Evolutionary conservation across 768 basidiomycete genomes (phyloP).

Genomic region (Agaricus blazei): DNA sequence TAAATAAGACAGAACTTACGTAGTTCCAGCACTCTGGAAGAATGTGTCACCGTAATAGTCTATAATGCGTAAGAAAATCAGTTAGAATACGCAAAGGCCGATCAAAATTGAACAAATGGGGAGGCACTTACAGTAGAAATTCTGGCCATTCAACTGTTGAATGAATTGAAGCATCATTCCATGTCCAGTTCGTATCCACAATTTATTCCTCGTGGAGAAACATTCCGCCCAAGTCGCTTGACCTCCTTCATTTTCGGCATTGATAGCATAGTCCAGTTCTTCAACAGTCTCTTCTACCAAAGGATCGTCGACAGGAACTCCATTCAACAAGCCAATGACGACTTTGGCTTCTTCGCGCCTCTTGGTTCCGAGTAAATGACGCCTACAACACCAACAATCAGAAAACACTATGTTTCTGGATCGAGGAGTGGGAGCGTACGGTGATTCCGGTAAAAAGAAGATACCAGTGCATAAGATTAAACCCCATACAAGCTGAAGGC

Average conservation of each 20-base stretch:
- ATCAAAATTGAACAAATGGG: background rate
- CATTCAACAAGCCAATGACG: constrained; percentile 65
- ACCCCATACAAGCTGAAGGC: constrained; percentile 70
- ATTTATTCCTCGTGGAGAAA: constrained; percentile 60
- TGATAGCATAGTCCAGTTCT: constrained; percentile 62
- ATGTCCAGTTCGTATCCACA: constrained; percentile 72
- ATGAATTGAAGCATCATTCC: constrained; percentile 85
- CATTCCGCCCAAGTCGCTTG: constrained; percentile 77
- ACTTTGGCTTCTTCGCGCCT: constrained; percentile 47
- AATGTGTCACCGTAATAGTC: constrained; percentile 80
- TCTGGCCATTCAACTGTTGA: constrained; percentile 77
- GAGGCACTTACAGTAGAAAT: constrained; percentile 60
- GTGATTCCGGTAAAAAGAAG: constrained; percentile 75
- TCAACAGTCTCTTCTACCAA: constrained; percentile 56
- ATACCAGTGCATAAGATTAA: constrained; percentile 61
- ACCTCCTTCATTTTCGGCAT: constrained; percentile 73
- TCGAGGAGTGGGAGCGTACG: constrained; percentile 36
- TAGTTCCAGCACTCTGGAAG: constrained; percentile 69
- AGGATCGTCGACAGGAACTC: constrained; percentile 51
- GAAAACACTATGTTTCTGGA: background rate
- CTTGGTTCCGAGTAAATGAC: constrained; percentile 62
- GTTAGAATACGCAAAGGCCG: background rate
- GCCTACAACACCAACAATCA: constrained; percentile 28
- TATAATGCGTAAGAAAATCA: constrained; percentile 16
- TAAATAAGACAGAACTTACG: constrained; percentile 27